Base-by-base conservation (phyloP, 1,139 yeast genomes). In the Lodderomyces metapsilosis region DNA sequence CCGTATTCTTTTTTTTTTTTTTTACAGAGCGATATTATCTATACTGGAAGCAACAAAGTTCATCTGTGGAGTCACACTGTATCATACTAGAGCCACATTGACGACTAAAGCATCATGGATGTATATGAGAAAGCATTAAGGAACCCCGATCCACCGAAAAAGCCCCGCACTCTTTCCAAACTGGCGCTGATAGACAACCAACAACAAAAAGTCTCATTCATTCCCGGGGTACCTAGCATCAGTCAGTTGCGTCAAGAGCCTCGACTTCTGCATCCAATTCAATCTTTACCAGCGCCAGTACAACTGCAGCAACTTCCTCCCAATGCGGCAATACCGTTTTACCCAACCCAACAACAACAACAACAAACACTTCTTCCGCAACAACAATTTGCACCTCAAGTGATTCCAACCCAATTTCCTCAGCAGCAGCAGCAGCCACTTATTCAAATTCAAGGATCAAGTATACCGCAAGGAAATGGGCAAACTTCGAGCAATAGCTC, bases 121-220 rank as follows among this genome's bases (percentile, higher is more conserved):
- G 40, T 47, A 23, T 47, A 47, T 32, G 44, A 41, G 22, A 47
- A 44, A 39, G 51, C 52, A 17, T 39, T 47, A 20, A 45, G 39
- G 36, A 47, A 49, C 20, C 52, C 52, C 1, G 46, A 45, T 11
- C 50, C 51, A 3, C 52, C 51, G 6, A 47, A 39, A 36, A 49
- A 46, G 34, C 34, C 37, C 4, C 9, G 17, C 3, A 10, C 31
- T 2, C 27, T 4, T n/a, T 13, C 31, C 3, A 35, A 12, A 10
- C 9, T 31, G n/a, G 4, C 25, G 10, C 36, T 28, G 32, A 7
- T 28, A 8, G 32, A 28, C 11, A 18, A 28, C 11, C 13, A 18
- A 18, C 18, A 15, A 10, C 17, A 8, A 4, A 28, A 28, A 15
- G 32, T 28, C 10, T 28, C 32, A 15, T 28, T 28, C 15, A 15